Evolutionary conservation across 805 yeast species (phyloP).

Genomic region (Nakazawaea laoshanensis): DNA sequence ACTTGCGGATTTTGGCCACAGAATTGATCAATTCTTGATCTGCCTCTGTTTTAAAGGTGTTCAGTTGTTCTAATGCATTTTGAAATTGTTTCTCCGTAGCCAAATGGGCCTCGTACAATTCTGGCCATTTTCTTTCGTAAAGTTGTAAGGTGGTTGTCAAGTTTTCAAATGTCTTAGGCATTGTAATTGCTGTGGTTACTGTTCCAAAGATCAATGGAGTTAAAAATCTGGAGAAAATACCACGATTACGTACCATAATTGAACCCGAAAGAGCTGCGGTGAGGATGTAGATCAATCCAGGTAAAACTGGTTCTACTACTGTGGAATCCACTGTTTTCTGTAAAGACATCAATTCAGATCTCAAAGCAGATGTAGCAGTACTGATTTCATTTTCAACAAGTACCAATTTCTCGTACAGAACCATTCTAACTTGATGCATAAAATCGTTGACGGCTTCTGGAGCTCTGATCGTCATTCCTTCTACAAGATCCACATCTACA

Average conservation of each 20-base stretch:
- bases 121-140: slow-evolving; percentile 30
- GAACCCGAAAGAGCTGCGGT: slow-evolving; percentile 52
- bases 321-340: slow-evolving; percentile 22
- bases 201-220: slow-evolving; percentile 44
- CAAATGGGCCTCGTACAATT: slow-evolving; percentile 19
- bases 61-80: background rate
- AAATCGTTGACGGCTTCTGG: slow-evolving; percentile 37
- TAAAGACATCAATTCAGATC: slow-evolving; percentile 30
- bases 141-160: slow-evolving; percentile 18
- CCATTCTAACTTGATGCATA: slow-evolving; percentile 29
- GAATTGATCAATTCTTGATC: slow-evolving; percentile 1
- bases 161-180: slow-evolving; percentile 41
- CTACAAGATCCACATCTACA: slow-evolving; percentile 28
- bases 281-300: slow-evolving; percentile 43
- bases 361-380: slow-evolving; percentile 37
- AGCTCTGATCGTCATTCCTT: slow-evolving; percentile 49
- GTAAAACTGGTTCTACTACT: slow-evolving; percentile 47
- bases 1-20: slow-evolving; percentile 5
- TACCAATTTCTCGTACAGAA: slow-evolving; percentile 27
- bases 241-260: slow-evolving; percentile 37
- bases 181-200: slow-evolving; percentile 30
- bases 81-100: background rate
- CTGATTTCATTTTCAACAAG: slow-evolving; percentile 32
- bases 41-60: background rate
- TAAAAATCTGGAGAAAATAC: slow-evolving; percentile 40